Conservation (phyloP, 441 rosid species). For the Isatis lusitanica region DNA sequence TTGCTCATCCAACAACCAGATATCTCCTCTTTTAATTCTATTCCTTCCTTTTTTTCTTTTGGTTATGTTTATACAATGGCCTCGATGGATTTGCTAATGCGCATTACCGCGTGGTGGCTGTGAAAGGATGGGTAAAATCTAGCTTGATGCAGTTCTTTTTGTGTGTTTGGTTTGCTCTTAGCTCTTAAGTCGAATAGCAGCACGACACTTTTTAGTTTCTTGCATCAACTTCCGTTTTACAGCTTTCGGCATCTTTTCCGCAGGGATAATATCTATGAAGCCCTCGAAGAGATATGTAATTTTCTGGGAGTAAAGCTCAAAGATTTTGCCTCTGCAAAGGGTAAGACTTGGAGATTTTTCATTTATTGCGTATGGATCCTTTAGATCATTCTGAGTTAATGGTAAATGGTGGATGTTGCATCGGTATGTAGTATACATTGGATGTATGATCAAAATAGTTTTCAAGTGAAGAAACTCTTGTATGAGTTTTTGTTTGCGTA, state of each 20-base stretch:
- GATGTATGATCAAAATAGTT: not conserved
- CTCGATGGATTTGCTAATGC: conserved; percentile 30
- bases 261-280: conserved; percentile 25
- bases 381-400: not conserved
- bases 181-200: conserved; percentile 1
- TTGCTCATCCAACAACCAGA: conserved; percentile 3
- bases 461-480: not conserved
- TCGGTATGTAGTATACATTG: not conserved
- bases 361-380: not conserved
- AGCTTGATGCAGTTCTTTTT: conserved; percentile 9
- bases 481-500: not conserved
- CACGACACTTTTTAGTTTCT: not conserved
- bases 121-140: conserved; percentile 34
- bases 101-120: conserved; percentile 33
- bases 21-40: conserved; percentile 10
- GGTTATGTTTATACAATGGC: conserved; percentile 25
- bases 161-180: conserved; percentile 22
- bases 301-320: not conserved
- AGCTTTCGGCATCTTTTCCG: conserved; percentile 25
- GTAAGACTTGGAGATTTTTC: conserved; percentile 12
- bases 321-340: conserved; percentile 3
- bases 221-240: conserved; percentile 22
- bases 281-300: not conserved
- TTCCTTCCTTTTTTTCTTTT: not conserved
- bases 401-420: not conserved